phyloP scores from a whole-genome alignment of 371 early-diverging fungal genomes.

The Apophysomyces elegans region DNA sequence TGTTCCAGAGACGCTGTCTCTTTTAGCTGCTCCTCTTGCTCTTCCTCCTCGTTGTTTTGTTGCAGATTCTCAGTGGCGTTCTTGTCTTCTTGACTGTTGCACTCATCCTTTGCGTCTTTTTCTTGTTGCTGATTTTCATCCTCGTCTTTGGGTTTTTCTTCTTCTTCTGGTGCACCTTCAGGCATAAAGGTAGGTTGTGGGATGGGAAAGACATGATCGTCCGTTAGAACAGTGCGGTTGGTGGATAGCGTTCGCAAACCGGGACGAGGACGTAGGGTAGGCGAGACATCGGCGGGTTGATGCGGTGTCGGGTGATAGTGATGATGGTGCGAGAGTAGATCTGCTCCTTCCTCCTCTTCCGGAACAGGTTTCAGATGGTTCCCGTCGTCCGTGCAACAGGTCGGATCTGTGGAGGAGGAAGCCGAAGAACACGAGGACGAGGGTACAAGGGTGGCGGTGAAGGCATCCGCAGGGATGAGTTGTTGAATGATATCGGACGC shows the following conservation, averaged over 20 bases:
- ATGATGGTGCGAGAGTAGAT: not conserved
- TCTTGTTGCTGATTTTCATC: not conserved
- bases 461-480: not conserved
- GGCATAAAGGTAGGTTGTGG: not conserved
- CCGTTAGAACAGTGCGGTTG: not conserved
- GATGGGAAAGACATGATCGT: not conserved
- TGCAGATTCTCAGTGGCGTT: not conserved
- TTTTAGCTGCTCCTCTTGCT: not conserved
- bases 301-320: not conserved
- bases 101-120: not conserved
- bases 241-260: conserved; percentile 1
- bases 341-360: not conserved
- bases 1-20: not conserved
- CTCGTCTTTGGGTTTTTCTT: not conserved
- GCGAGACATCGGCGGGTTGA: not conserved
- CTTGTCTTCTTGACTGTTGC: not conserved
- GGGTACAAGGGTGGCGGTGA: not conserved
- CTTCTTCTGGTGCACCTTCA: not conserved
- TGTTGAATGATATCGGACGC: not conserved
- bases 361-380: not conserved
- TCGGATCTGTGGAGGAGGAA: not conserved
- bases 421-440: not conserved
- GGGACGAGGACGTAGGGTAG: conserved; percentile 1
- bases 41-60: not conserved
- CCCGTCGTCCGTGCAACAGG: not conserved